Conservation (phyloP, 1,139 yeast species). For the Pneumocystis carinii region DNA sequence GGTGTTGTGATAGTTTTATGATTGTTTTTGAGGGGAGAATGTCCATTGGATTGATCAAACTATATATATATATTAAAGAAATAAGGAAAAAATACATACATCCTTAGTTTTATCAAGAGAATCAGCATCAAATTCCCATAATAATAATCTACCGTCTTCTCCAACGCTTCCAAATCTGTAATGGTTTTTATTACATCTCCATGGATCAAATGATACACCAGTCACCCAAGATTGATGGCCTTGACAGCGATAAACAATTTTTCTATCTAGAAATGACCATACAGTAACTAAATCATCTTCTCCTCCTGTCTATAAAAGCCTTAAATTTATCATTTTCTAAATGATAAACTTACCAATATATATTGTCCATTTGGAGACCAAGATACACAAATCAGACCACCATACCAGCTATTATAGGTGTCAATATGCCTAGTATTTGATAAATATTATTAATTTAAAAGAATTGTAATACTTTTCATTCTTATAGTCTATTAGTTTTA, state of each 20-base stretch:
- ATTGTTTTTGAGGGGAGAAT: background rate
- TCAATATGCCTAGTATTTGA: constrained; percentile 31
- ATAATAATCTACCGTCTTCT: constrained; percentile 49
- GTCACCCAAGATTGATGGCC: constrained; percentile 58
- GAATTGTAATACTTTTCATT: constrained; percentile 22
- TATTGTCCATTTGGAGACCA: constrained; percentile 56
- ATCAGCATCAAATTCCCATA: constrained; percentile 63
- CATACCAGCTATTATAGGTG: constrained; percentile 51
- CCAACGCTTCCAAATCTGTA: constrained; percentile 57
- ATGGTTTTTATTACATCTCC: constrained; percentile 22
- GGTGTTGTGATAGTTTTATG: constrained; percentile 10
- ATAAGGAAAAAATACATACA: constrained; percentile 3
- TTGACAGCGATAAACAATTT: constrained; percentile 32
- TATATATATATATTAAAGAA: background rate
- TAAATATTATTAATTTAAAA: background rate
- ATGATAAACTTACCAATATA: constrained; percentile 24
- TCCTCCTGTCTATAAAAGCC: constrained; percentile 29
- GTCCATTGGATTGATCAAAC: background rate
- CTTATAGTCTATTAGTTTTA: constrained; percentile 41
- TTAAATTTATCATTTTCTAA: constrained; percentile 13
- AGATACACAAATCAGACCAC: constrained; percentile 42
- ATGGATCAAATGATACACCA: constrained; percentile 33
- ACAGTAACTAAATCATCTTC: constrained; percentile 29
- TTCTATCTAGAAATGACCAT: constrained; percentile 21
- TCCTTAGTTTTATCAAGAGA: constrained; percentile 29